A percentile compares a stretch with the other conserved stretches of the same genome.
Conservation (phyloP, 169 alveolate genomes). For the Plasmodium gallinaceum region DNA sequence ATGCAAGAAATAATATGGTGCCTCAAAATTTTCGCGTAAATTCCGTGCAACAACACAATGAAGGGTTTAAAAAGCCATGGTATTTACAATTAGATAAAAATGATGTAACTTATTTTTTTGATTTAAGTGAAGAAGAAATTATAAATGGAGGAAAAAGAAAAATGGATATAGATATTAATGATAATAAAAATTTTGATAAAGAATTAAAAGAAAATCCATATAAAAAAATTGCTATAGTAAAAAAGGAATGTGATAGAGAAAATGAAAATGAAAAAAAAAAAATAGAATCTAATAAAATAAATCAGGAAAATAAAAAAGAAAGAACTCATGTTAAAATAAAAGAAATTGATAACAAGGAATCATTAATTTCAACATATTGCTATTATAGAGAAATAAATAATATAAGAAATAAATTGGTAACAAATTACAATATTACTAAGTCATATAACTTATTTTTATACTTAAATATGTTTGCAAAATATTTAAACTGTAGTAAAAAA, state of each 20-base stretch:
- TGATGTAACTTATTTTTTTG: constrained; percentile 16
- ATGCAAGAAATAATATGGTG: too few relatives aligned
- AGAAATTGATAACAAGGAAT: neutral
- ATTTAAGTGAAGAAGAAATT: constrained; percentile 23
- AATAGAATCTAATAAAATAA: neutral
- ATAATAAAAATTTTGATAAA: neutral
- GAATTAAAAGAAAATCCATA: neutral
- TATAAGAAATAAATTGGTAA: neutral
- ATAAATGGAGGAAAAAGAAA: constrained; percentile 4
- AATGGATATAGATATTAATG: neutral
- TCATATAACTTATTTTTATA: constrained; percentile 4
- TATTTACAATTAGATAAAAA: constrained; percentile 16
- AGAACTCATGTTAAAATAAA: neutral
- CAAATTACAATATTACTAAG: neutral
- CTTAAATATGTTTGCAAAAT: neutral
- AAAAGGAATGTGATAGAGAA: neutral
- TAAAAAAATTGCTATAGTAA: neutral
- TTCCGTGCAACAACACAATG: neutral
- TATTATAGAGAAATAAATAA: too few relatives aligned
- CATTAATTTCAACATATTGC: neutral
- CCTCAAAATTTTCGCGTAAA: neutral
- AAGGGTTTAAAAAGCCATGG: constrained; percentile 19
- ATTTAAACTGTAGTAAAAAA: constrained; percentile 7
- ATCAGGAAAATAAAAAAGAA: neutral
- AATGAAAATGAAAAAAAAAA: neutral